These are phyloP conservation scores for Batrachochytrium dendrobatidis DNA, from an alignment of 371 early-diverging fungal genomes.

Conservation along the genomic window DNA sequence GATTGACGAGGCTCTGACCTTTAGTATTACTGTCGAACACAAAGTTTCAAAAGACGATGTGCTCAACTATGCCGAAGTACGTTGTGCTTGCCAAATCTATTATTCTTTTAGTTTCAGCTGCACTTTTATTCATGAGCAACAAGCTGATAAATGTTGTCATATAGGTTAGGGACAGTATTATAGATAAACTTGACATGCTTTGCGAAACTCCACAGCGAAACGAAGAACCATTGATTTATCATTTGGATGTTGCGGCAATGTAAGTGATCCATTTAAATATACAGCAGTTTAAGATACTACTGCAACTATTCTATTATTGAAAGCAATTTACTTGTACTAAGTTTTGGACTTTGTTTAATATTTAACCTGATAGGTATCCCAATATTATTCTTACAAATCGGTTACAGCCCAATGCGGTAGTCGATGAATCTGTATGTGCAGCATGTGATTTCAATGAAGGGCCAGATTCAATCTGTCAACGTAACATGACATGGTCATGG, in stretches of 20 bases:
- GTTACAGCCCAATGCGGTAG: conserved; percentile 96
- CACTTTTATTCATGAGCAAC: conserved; percentile 3
- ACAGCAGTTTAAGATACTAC: too few species aligned
- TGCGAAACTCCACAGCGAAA: conserved; percentile 64
- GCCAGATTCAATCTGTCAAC: conserved; percentile 84
- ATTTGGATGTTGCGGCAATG: conserved; percentile 99
- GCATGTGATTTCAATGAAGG: conserved; percentile 88
- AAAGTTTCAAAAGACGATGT: conserved; percentile 60
- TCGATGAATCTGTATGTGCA: conserved; percentile 87
- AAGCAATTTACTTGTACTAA: too few species aligned
- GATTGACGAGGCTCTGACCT: conserved; percentile 84
- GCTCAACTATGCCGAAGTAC: conserved; percentile 70
- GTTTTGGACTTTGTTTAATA: not conserved
- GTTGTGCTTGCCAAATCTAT: not conserved
- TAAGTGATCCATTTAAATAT: too few species aligned
- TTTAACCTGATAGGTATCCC: conserved; percentile 80
- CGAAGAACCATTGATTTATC: conserved; percentile 93
- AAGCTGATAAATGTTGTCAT: too few species aligned
- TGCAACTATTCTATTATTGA: too few species aligned
- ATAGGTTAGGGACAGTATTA: conserved; percentile 51
- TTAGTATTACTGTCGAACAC: conserved; percentile 80
- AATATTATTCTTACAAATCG: conserved; percentile 99
- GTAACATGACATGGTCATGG: conserved; percentile 96
- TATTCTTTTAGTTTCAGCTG: conserved; percentile 8
- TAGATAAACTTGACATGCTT: conserved; percentile 52